Evolutionary conservation across 176 grass and related monocot species (phyloP).

Genomic region (Bothriochloa decipiens): DNA sequence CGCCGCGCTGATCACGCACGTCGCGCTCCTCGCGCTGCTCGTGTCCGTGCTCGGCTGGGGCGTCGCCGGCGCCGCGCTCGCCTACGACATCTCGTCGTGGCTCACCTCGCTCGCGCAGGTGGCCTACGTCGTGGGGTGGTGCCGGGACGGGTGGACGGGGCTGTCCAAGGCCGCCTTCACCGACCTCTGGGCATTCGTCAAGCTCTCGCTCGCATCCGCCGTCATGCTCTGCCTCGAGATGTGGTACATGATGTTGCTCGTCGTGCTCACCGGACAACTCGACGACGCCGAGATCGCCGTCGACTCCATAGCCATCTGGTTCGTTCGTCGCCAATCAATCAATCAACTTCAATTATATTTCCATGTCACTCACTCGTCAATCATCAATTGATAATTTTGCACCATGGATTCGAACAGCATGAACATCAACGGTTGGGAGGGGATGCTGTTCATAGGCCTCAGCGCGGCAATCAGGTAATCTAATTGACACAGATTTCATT

Average conservation of each 20-base stretch:
- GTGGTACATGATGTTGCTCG: conserved; percentile 96
- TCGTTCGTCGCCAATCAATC: no score
- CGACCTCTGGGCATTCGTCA: conserved; percentile 75
- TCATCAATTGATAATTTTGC: neutral
- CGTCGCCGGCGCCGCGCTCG: conserved; percentile 59
- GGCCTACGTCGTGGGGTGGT: conserved; percentile 61
- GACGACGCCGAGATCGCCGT: conserved; percentile 81
- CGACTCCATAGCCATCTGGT: conserved; percentile 92
- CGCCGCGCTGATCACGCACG: conserved; percentile 53
- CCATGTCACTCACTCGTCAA: no score
- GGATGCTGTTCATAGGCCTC: conserved; percentile 86
- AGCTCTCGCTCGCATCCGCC: conserved; percentile 66
- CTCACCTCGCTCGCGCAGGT: conserved; percentile 59
- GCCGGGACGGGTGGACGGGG: conserved; percentile 70
- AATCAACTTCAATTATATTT: no score
- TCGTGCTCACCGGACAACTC: conserved; percentile 89
- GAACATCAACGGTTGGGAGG: conserved; percentile 93
- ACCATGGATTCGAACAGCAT: conserved; percentile 37
- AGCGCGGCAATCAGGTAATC: conserved; percentile 69
- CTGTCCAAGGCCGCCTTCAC: conserved; percentile 51
- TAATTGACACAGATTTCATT: neutral
- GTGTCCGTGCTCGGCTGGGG: conserved; percentile 62
- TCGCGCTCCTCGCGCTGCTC: conserved; percentile 59
- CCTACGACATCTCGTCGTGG: conserved; percentile 64
- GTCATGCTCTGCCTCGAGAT: conserved; percentile 94